Conservation (phyloP, 345 rosid species). For the Boechera divaricarpa region DNA sequence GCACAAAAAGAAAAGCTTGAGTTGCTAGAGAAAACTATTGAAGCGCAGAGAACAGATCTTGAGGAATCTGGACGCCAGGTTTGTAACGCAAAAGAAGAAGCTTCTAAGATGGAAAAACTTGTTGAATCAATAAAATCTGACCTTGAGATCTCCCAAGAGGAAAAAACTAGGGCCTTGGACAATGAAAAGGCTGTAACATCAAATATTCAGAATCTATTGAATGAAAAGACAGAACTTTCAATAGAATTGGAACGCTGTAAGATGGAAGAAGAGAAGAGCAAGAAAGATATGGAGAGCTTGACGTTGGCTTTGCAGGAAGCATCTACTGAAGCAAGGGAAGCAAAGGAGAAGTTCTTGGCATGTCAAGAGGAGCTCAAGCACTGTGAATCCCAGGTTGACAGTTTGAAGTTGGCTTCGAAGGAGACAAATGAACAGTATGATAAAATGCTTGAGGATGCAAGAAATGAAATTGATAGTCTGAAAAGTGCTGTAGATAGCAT, state of each 20-base stretch:
- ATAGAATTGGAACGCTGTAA: conserved; percentile 62
- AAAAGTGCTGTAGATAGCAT: conserved; percentile 50
- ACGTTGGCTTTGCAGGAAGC: conserved; percentile 83
- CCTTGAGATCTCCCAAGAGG: conserved; percentile 64
- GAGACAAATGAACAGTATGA: conserved; percentile 70
- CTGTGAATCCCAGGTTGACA: conserved; percentile 61
- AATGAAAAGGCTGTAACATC: conserved; percentile 77
- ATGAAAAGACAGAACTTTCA: conserved; percentile 69
- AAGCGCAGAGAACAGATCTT: conserved; percentile 62
- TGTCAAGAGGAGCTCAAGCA: conserved; percentile 63
- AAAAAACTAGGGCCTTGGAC: conserved; percentile 66
- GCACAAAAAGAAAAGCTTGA: conserved; percentile 72
- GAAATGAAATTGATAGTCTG: conserved; percentile 59
- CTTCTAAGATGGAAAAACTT: conserved; percentile 50
- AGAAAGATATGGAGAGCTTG: conserved; percentile 82
- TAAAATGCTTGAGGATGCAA: conserved; percentile 66
- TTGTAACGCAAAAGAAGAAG: conserved; percentile 54
- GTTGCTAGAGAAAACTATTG: conserved; percentile 64
- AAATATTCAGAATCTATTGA: conserved; percentile 62
- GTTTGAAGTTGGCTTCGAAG: conserved; percentile 64
- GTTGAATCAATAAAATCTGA: conserved; percentile 64
- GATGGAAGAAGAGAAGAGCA: conserved; percentile 83
- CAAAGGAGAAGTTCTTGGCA: conserved; percentile 68
- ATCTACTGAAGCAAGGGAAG: conserved; percentile 76
- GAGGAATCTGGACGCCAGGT: conserved; percentile 64